These are phyloP conservation scores for Ceriops decandra DNA, from an alignment of 345 rosid genomes.

Conservation along the genomic window DNA sequence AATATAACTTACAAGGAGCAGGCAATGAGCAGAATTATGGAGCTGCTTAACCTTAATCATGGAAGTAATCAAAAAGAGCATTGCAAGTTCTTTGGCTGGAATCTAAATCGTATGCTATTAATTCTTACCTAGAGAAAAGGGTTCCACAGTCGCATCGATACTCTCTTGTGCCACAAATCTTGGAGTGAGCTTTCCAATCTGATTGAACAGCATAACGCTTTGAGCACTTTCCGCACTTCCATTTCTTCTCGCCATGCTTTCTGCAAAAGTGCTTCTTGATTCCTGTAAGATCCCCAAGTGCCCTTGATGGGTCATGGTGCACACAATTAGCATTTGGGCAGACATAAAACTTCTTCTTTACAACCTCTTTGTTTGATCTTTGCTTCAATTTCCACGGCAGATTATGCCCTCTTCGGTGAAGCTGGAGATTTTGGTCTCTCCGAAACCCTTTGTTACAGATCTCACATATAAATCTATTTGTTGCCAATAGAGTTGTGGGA, in stretches of 20 bases:
- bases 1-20: not conserved
- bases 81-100: not conserved
- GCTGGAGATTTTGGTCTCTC: constrained; percentile 70
- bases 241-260: constrained; percentile 64
- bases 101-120: not conserved
- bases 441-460: constrained; percentile 63
- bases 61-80: not conserved
- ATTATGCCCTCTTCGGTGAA: constrained; percentile 63
- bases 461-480: constrained; percentile 56
- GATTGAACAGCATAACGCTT: constrained; percentile 63
- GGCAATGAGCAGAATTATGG: not conserved
- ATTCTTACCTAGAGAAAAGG: constrained; percentile 53
- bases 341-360: constrained; percentile 47
- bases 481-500: constrained; percentile 45
- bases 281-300: constrained; percentile 67
- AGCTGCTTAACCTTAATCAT: not conserved
- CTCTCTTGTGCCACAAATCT: constrained; percentile 62
- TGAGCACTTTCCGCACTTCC: constrained; percentile 63
- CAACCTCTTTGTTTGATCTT: constrained; percentile 42
- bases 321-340: constrained; percentile 54
- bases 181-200: constrained; percentile 67
- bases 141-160: constrained; percentile 60
- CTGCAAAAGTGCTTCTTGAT: constrained; percentile 59
- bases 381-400: constrained; percentile 69
- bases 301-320: constrained; percentile 58